These are phyloP conservation scores for Trypanosoma cruzi DNA, from an alignment of 208 protist species.

Conservation along the genomic window DNA sequence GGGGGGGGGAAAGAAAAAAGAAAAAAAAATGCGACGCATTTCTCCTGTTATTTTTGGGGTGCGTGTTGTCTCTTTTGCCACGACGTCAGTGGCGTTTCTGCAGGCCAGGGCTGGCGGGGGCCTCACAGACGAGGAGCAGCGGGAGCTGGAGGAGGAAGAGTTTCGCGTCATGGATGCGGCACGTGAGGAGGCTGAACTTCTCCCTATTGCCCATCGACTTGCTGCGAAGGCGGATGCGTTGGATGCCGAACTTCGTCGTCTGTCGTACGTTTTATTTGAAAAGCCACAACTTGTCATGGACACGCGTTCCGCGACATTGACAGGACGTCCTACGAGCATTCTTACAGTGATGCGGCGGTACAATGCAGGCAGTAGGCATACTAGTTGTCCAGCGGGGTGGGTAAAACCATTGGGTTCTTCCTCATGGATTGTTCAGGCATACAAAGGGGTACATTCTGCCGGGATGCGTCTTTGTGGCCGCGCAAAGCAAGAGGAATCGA, in stretches of 20 bases:
- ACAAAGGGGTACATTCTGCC: background rate
- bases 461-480: conserved; percentile 1
- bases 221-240: conserved; percentile 64
- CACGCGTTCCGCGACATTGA: conserved; percentile 35
- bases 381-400: conserved; percentile 5
- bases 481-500: background rate
- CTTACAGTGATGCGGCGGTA: conserved; percentile 33
- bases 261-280: conserved; percentile 61
- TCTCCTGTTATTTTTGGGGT: background rate
- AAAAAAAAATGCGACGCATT: conserved; percentile 3
- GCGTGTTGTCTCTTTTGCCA: conserved; percentile 1
- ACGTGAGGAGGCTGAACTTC: conserved; percentile 37
- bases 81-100: background rate
- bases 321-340: conserved; percentile 49
- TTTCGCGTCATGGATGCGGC: conserved; percentile 45
- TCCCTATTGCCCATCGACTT: conserved; percentile 50
- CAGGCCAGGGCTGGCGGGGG: background rate
- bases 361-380: background rate
- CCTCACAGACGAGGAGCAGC: background rate
- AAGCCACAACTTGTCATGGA: conserved; percentile 64
- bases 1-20: conserved; percentile 2
- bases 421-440: conserved; percentile 21
- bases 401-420: conserved; percentile 25
- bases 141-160: conserved; percentile 51
- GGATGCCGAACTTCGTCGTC: conserved; percentile 54